Conservation (phyloP, 805 yeast genomes). For the Metschnikowia reukaufii region DNA sequence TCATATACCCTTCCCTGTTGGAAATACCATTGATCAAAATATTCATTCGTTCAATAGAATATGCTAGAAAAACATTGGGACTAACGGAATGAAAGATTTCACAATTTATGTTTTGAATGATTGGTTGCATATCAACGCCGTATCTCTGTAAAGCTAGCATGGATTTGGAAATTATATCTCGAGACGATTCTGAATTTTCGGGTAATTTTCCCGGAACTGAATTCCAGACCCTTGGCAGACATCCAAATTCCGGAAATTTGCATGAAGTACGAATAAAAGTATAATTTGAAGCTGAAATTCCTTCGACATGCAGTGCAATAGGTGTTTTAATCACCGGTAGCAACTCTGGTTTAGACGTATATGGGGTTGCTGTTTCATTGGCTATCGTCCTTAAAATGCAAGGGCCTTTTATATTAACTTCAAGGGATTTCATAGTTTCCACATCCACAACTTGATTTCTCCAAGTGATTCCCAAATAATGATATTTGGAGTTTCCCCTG, state of each 20-base stretch:
- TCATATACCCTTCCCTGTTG: neutral
- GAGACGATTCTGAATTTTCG: neutral
- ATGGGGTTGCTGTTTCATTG: no score
- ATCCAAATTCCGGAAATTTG: neutral
- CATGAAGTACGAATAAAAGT: neutral
- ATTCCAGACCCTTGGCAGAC: neutral
- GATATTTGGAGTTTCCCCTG: constrained; percentile 44
- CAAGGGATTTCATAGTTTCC: constrained; percentile 19
- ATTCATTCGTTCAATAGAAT: neutral
- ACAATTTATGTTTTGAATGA: neutral
- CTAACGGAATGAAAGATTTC: neutral
- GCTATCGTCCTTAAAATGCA: no score
- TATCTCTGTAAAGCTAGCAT: neutral
- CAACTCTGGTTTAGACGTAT: no score
- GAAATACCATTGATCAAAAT: neutral
- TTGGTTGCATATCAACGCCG: neutral
- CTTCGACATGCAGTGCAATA: no score
- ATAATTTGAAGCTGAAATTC: neutral
- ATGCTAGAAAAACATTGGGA: neutral
- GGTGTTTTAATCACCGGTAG: no score
- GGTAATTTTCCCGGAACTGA: neutral
- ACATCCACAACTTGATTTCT: constrained; percentile 35
- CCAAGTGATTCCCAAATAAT: constrained; percentile 43
- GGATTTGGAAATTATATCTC: neutral
- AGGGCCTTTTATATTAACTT: no score